Conservation (phyloP, 1,139 yeast genomes). For the Eremothecium cymbalariae region DNA sequence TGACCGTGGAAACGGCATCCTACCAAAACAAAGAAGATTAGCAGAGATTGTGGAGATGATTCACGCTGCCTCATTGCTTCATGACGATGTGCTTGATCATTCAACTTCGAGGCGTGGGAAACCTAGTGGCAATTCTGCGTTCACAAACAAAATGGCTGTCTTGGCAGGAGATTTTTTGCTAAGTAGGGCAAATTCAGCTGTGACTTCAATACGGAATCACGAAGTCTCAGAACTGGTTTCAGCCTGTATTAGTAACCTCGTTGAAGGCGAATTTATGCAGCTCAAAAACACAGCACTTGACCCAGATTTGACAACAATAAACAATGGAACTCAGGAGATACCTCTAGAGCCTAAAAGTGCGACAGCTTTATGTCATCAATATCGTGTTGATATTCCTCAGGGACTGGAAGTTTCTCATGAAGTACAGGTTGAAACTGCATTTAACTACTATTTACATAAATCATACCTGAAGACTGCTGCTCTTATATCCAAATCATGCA, state of each 20-base stretch:
- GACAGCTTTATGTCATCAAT: conserved; percentile 52
- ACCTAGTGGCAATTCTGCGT: conserved; percentile 88
- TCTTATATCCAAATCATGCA: conserved; percentile 86
- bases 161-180: conserved; percentile 92
- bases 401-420: conserved; percentile 46
- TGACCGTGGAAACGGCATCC: conserved; percentile 55
- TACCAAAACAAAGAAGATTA: conserved; percentile 88
- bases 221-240: conserved; percentile 93
- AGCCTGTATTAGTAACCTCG: conserved; percentile 91
- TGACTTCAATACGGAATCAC: conserved; percentile 88
- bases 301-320: conserved; percentile 35
- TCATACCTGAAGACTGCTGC: conserved; percentile 94
- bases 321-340: conserved; percentile 42
- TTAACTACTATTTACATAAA: conserved; percentile 89
- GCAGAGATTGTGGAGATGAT: conserved; percentile 99
- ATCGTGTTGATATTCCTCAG: conserved; percentile 38
- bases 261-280: conserved; percentile 98
- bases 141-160: conserved; percentile 95
- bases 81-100: conserved; percentile 94
- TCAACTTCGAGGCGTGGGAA: conserved; percentile 86
- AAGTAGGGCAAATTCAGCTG: conserved; percentile 94
- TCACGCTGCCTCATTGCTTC: conserved; percentile 92
- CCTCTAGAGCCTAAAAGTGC: conserved; percentile 62
- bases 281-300: conserved; percentile 79
- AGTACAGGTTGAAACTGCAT: conserved; percentile 75